Base-by-base conservation (phyloP, 1,284 basidiomycete species). In the Exobasidium rhododendri region DNA sequence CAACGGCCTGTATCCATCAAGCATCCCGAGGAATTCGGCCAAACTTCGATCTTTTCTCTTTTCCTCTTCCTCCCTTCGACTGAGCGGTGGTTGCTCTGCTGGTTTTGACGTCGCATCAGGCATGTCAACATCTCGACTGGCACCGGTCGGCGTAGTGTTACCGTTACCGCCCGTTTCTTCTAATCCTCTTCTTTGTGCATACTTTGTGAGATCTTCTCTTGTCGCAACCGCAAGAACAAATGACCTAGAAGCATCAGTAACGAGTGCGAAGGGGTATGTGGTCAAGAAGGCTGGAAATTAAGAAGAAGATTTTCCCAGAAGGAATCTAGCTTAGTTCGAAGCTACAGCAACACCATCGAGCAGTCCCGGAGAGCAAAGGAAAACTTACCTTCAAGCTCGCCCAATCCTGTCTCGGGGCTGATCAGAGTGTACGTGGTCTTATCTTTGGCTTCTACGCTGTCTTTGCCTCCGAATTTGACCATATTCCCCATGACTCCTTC, bases 1-100 rank as follows among this genome's bases (percentile, higher is more conserved):
- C 80, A 99, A 81, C 40, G 96, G 96, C 73, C 96, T 91, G 80
- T 97, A 97, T 47, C 94, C 92, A 75, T 98, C 94, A 43, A 99
- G 84, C 89, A 94, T 91, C 53, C 93, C 84, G 82, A 99, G 84
- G 77, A 99, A 93, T 80, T 98, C 93, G 3, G 91, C 92, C 49
- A 99, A 81, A 1, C 90, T 93, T 53, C 90, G 85, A 80, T 96
- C 74, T 46, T 77, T 78, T 22, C 90, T 83, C 0, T 90, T 89
- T 64, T 90, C 87, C 76, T 96, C 93, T 46, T 90, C 87, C 29
- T 82, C 81, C 49, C 82, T 71, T 45, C 79, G 75, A 26, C 75
- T 67, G 62, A 80, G 64, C 0, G 68, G 64, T 50, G 77, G 62
- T 46, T 51, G 56, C 46, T 20, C 32, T 51, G 20, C 17, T 5